Evolutionary conservation across 2,329 filamentous ascomycete species (phyloP).

Genomic region (Camillea tinctor): DNA sequence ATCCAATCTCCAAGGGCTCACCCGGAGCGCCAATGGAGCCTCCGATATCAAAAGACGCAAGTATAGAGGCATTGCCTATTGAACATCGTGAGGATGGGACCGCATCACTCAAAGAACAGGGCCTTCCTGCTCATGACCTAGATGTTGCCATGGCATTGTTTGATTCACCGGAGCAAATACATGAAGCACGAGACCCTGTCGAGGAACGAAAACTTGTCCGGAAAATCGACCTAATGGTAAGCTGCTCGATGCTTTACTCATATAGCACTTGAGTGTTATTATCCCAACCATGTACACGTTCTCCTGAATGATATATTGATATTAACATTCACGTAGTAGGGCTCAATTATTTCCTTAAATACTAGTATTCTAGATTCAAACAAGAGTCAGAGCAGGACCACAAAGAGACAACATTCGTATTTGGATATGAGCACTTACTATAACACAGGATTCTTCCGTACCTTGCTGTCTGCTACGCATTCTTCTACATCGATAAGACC

Average conservation of each 20-base stretch:
- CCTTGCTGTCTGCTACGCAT: constrained; percentile 52
- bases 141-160: constrained; percentile 26
- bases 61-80: constrained; percentile 4
- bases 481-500: constrained; percentile 50
- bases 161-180: constrained; percentile 24
- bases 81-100: constrained; percentile 10
- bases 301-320: too few relatives aligned
- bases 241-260: too few relatives aligned
- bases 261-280: too few relatives aligned
- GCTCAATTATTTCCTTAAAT: too few relatives aligned
- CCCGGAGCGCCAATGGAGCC: not conserved
- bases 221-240: constrained; percentile 54
- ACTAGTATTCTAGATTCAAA: too few relatives aligned
- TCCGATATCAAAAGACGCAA: constrained; percentile 6
- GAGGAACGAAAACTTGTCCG: constrained; percentile 35
- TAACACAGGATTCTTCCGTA: constrained; percentile 49
- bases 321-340: too few relatives aligned
- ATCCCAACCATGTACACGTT: too few relatives aligned
- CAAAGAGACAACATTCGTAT: too few relatives aligned
- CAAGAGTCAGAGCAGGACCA: too few relatives aligned
- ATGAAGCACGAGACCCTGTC: constrained; percentile 19
- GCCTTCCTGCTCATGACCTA: constrained; percentile 11
- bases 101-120: not conserved
- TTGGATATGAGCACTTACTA: not conserved
- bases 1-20: not conserved